Evolutionary conservation across 2,329 filamentous ascomycete species (phyloP), one percentile per base, ranked within the genome.

Genomic region (Ophiostoma triangulosporum): DNA sequence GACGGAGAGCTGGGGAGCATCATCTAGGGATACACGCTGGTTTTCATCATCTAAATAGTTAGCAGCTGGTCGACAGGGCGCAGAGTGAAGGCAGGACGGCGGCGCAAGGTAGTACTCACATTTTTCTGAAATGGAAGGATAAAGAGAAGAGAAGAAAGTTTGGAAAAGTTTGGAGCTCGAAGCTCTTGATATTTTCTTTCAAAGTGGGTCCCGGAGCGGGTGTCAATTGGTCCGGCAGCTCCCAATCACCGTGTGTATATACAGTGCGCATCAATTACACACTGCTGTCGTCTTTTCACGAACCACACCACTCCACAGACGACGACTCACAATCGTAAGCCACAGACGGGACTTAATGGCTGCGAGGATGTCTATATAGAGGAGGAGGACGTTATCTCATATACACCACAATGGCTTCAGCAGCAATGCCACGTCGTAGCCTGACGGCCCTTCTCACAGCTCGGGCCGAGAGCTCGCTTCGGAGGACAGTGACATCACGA

Each of bases 81-180:
- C 5, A n/a, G 4, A 17, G 14, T 4, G 12, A 6, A 17, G 3
- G 22, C 51, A 50, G 50, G 45, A 55, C 49, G 50, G 52, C 54
- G 53, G 11, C 53, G 24, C 8, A 61, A 57, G 58, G 58, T 60
- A 55, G 56, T 53, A 81, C 89, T 80, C 76, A 96, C 90, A 75
- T 88, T 60, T 80, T 84, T 83, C 85, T 94, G 95, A 94, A 90
- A 87, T 88, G 89, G 90, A 96, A 95, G 88, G 90, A 82, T 84
- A 78, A 82, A 75, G 72, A 71, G 74, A 76, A 76, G 69, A 71
- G 71, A 69, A 69, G 62, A 67, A 60, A 66, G 62, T 62, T 57
- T 57, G 64, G 62, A 63, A 51, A 53, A 54, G 15, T 27, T 53
- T 29, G n/a, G 51, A 54, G 52, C 54, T 55, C 17, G 24, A 14